Conservation (phyloP, 1,284 basidiomycete genomes). For the Ganoderma meredithae region DNA sequence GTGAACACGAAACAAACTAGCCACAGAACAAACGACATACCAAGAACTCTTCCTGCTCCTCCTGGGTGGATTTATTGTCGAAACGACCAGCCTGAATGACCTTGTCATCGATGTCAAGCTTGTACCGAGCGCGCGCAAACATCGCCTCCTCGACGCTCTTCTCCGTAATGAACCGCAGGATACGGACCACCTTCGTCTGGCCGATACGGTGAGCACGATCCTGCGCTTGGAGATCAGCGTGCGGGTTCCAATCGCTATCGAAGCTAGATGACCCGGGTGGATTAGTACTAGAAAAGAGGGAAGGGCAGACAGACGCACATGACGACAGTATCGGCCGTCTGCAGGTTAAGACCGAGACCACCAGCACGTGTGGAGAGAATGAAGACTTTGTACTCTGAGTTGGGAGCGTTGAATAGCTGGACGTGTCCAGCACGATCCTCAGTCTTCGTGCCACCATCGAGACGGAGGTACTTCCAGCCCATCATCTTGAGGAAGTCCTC, state of each 20-base stretch:
- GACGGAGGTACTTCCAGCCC: constrained; percentile 90
- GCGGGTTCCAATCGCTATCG: constrained; percentile 96
- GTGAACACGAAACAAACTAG: not conserved
- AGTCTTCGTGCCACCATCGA: constrained; percentile 98
- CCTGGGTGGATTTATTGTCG: constrained; percentile 98
- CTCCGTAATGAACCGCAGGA: constrained; percentile 96
- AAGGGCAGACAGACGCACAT: constrained; percentile 71
- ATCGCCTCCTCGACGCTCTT: constrained; percentile 99
- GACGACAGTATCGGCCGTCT: constrained; percentile 98
- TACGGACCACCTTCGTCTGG: constrained; percentile 97
- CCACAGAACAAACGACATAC: constrained; percentile 53
- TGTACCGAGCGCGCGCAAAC: constrained; percentile 92
- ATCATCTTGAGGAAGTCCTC: constrained; percentile 96
- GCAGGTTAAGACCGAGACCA: constrained; percentile 97
- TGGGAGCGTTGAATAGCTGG: constrained; percentile 89
- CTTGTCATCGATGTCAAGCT: constrained; percentile 99
- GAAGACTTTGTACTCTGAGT: constrained; percentile 94
- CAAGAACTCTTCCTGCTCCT: constrained; percentile 96
- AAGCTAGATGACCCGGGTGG: constrained; percentile 57
- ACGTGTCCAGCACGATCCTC: constrained; percentile 96
- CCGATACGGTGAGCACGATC: constrained; percentile 99
- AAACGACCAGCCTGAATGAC: constrained; percentile 99
- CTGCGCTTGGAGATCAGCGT: constrained; percentile 98
- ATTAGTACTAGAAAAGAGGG: constrained; percentile 1
- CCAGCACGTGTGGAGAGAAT: constrained; percentile 97